Percentiles rank a stretch among this genome's conserved stretches.
Conservation (phyloP, 2,329 filamentous ascomycete genomes). For the Podosphaera xanthii region DNA sequence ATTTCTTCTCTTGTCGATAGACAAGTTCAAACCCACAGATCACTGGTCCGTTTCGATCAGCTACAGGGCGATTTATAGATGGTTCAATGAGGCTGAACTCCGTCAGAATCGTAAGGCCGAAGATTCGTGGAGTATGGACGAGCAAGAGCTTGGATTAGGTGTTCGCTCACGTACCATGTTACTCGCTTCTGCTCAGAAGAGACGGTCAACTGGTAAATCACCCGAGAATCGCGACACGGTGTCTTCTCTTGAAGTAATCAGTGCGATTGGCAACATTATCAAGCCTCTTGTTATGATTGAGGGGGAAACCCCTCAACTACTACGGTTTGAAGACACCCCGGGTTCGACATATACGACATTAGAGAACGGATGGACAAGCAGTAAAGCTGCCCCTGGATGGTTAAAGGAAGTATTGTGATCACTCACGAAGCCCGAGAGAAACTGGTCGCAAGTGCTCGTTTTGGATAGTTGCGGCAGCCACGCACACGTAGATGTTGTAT, state of each 20-base stretch:
- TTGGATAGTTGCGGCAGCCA: neutral
- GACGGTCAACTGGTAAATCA: neutral
- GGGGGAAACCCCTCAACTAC: constrained; percentile 5
- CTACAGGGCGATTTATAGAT: too few species aligned
- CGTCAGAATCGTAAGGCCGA: too few species aligned
- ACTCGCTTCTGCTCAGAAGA: too few species aligned
- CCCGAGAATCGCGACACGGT: constrained; percentile 11
- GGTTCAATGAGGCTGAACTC: too few species aligned
- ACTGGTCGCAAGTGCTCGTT: neutral
- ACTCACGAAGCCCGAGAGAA: constrained; percentile 6
- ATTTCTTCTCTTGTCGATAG: neutral
- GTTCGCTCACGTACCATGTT: too few species aligned
- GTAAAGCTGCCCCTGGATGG: constrained; percentile 10
- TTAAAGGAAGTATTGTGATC: constrained; percentile 13
- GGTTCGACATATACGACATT: constrained; percentile 10
- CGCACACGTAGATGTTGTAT: neutral
- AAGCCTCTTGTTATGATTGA: constrained; percentile 12
- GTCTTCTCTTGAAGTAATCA: constrained; percentile 11
- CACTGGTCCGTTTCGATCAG: too few species aligned
- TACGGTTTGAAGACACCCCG: constrained; percentile 5
- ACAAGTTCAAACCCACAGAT: neutral
- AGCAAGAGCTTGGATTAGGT: too few species aligned
- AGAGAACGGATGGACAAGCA: constrained; percentile 15
- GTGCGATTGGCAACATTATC: constrained; percentile 7
- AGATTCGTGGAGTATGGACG: too few species aligned